phyloP scores from a whole-genome alignment of 305 asterid species.

The Lippia alba region DNA sequence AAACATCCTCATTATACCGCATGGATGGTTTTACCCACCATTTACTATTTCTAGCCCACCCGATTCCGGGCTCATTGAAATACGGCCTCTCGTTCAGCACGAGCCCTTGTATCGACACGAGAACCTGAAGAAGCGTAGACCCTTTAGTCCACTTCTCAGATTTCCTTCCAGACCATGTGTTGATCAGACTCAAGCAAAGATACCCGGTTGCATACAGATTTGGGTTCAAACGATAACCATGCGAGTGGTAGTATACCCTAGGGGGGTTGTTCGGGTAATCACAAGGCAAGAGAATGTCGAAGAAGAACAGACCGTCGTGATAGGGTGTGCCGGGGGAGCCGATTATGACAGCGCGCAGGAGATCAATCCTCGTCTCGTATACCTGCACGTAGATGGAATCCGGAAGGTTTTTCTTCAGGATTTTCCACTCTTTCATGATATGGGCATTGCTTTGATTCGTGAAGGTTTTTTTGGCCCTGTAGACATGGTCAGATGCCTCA shows the following conservation, averaged over 20 bases:
- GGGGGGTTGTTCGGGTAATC: slow-evolving; percentile 59
- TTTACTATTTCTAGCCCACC: not conserved
- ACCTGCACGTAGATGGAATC: slow-evolving; percentile 52
- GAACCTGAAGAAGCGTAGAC: slow-evolving; percentile 56
- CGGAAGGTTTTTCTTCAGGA: slow-evolving; percentile 49
- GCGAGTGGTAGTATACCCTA: slow-evolving; percentile 43
- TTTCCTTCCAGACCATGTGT: slow-evolving; percentile 47
- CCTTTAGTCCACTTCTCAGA: slow-evolving; percentile 43
- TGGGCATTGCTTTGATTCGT: not conserved
- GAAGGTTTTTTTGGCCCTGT: not conserved
- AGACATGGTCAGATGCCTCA: slow-evolving; percentile 47
- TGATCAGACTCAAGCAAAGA: slow-evolving; percentile 58
- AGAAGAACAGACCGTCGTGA: slow-evolving; percentile 64
- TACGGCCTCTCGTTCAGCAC: slow-evolving; percentile 53
- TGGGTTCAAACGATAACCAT: slow-evolving; percentile 55
- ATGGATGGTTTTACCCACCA: slow-evolving; percentile 18
- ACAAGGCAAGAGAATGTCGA: slow-evolving; percentile 51
- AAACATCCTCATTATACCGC: slow-evolving; percentile 38
- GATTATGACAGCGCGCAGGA: slow-evolving; percentile 59
- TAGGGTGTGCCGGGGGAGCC: slow-evolving; percentile 58
- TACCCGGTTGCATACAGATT: slow-evolving; percentile 44
- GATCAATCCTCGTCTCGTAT: slow-evolving; percentile 51
- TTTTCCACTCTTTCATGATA: slow-evolving; percentile 62
- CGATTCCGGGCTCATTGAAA: slow-evolving; percentile 50
- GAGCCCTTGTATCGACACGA: slow-evolving; percentile 62